These are phyloP conservation scores for Clathrus columnatus DNA, from an alignment of 768 basidiomycete genomes.

Conservation along the genomic window DNA sequence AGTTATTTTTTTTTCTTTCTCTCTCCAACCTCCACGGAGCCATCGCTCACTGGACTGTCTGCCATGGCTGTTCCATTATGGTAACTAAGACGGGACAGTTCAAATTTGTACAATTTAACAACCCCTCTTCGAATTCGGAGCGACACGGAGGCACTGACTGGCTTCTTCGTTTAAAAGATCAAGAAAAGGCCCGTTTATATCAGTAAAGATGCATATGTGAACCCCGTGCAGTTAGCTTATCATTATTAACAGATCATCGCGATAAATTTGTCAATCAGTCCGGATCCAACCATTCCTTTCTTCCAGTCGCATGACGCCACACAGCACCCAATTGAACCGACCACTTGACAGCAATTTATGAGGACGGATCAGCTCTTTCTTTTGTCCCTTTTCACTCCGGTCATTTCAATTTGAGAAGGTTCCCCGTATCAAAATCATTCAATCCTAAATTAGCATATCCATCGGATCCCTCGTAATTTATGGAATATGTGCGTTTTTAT, in stretches of 20 bases:
- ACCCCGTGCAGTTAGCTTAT: background rate
- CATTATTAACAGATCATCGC: background rate
- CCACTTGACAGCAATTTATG: background rate
- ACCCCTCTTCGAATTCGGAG: background rate
- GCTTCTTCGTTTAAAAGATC: background rate
- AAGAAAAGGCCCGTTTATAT: background rate
- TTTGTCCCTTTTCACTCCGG: background rate
- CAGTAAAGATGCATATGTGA: no score
- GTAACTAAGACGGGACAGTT: no score
- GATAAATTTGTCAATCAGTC: background rate
- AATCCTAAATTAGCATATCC: no score
- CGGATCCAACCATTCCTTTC: background rate
- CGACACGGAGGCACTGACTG: background rate
- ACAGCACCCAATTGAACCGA: background rate
- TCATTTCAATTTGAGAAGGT: background rate
- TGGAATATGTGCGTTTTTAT: no score
- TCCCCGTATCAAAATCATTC: no score
- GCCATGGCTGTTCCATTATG: no score
- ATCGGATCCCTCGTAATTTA: no score
- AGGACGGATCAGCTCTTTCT: background rate
- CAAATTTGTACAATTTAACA: no score
- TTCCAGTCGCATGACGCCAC: background rate
- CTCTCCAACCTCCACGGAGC: no score
- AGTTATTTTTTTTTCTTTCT: no score
- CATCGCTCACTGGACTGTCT: no score